Conservation (phyloP, 768 basidiomycete genomes). For the Tricholoma flavovirens region DNA sequence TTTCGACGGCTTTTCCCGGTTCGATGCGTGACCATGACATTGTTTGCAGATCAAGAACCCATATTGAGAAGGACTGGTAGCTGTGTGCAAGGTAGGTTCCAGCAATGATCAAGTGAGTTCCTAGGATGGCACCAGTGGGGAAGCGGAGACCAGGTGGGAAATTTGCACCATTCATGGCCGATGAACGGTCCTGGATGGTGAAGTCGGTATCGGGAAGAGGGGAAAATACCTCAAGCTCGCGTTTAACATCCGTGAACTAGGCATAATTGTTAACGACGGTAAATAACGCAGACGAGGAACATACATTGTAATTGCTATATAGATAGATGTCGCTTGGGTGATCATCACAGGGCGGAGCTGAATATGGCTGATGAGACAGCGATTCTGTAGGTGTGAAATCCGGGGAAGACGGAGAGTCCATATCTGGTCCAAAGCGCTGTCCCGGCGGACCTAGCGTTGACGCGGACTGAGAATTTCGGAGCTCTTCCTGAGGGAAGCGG, state of each 20-base stretch:
- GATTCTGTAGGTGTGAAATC: constrained; percentile 55
- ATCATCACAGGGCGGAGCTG: constrained; percentile 63
- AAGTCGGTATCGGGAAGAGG: constrained; percentile 75
- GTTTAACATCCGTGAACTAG: constrained; percentile 91
- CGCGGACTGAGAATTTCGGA: constrained; percentile 32
- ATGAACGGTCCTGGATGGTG: constrained; percentile 73
- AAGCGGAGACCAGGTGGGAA: constrained; percentile 95
- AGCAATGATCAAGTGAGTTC: constrained; percentile 87
- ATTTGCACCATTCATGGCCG: constrained; percentile 71
- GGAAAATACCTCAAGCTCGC: constrained; percentile 89
- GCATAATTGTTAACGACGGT: constrained; percentile 9
- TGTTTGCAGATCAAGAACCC: constrained; percentile 82
- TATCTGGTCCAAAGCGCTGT: constrained; percentile 50
- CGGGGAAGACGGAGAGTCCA: constrained; percentile 30
- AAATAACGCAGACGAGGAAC: constrained; percentile 19
- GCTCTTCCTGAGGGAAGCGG: constrained; percentile 63
- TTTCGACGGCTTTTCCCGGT: constrained; percentile 76
- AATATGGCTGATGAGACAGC: constrained; percentile 71
- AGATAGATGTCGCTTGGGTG: constrained; percentile 83
- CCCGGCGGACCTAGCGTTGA: constrained; percentile 50
- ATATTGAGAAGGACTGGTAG: constrained; percentile 93
- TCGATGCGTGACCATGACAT: constrained; percentile 89
- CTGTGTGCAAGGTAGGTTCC: constrained; percentile 94
- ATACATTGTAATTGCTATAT: constrained; percentile 94
- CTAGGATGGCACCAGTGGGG: constrained; percentile 89